phyloP scores from a whole-genome alignment of 495 filamentous ascomycete genomes.

The Niebla homalea region DNA sequence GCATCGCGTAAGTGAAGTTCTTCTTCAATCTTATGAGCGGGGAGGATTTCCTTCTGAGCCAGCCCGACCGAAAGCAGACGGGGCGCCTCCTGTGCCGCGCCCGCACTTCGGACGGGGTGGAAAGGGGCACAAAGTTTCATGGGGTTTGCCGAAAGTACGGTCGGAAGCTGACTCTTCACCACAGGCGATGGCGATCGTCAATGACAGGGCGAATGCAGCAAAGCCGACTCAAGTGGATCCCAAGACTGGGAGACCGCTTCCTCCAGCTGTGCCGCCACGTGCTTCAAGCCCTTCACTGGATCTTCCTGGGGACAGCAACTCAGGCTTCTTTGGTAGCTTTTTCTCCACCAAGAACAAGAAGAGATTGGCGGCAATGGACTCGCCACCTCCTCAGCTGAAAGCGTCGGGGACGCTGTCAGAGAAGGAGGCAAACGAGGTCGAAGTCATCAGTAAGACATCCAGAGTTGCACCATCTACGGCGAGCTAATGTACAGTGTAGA shows the following conservation, averaged over 20 bases:
- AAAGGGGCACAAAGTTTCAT: too few relatives aligned
- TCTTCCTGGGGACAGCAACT: slow-evolving; percentile 40
- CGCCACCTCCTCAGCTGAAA: slow-evolving; percentile 84
- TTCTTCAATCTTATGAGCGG: not conserved
- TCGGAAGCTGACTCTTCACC: slow-evolving; percentile 1
- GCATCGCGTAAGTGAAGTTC: slow-evolving; percentile 47
- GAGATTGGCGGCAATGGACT: slow-evolving; percentile 98
- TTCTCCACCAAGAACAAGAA: slow-evolving; percentile 99
- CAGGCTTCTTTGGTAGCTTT: slow-evolving; percentile 93
- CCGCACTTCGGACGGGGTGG: too few relatives aligned
- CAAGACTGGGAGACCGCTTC: slow-evolving; percentile 93
- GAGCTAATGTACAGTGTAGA: slow-evolving; percentile 37
- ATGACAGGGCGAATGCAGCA: slow-evolving; percentile 65
- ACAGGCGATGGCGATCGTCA: slow-evolving; percentile 91
- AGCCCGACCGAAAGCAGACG: too few relatives aligned
- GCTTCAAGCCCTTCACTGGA: slow-evolving; percentile 54
- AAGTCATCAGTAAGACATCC: slow-evolving; percentile 76
- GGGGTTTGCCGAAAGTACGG: not conserved
- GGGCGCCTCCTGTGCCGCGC: too few relatives aligned
- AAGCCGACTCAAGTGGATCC: slow-evolving; percentile 96
- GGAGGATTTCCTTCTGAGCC: too few relatives aligned
- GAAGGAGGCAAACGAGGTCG: slow-evolving; percentile 85
- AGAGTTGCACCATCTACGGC: slow-evolving; percentile 16
- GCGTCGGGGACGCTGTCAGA: slow-evolving; percentile 85
- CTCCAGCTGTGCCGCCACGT: slow-evolving; percentile 47